Evolutionary conservation across 257 asterid species (phyloP), one percentile per base, ranked within the genome.

Genomic region (Penstemon eatonii): DNA sequence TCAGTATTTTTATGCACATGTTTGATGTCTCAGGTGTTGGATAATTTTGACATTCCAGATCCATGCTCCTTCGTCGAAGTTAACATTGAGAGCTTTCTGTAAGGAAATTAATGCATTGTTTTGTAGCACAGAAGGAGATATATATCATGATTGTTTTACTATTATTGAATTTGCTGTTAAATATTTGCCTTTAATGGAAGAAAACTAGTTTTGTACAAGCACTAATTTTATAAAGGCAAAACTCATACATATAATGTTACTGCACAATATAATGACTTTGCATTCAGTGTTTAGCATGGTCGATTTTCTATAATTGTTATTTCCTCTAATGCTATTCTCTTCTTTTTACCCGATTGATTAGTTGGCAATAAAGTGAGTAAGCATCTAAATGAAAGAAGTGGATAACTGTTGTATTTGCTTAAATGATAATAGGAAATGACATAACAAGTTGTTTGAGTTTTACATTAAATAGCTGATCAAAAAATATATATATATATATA

Each of bases 51-150:
- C 81, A 93, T 93, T 75, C 87, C 95, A 7, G 94, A 93, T 61
- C 92, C 94, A 2, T 93, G 96, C 81, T 90, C 99, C 39, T 76
- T 80, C 3, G 84, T 88, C 65, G 99, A 90, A 80, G 70, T 93
- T 9, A 72, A 85, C 87, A 65, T 90, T 68, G 91, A 88, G 79
- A 84, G 78, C 56, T 73, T 85, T 59, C 80, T 83, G n/a, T 75
- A 58, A 69, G 58, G 65, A 69, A 49, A 42, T 5, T 37, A 12
- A n/a, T 25, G 33, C 2, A 56, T 49, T 25, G 33, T 25, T 25
- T 5, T 38, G 5, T 40, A 36, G 59, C n/a, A 18, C 37, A 63
- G 72, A 50, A 66, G 10, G 38, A 40, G 12, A 40, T 6, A 41
- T 33, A 55, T 38, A 73, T 0, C 39, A 1, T 25, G 18, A 57